Base-by-base conservation (phyloP, 2,329 filamentous ascomycete genomes). In the Lasiodiplodia theobromae region DNA sequence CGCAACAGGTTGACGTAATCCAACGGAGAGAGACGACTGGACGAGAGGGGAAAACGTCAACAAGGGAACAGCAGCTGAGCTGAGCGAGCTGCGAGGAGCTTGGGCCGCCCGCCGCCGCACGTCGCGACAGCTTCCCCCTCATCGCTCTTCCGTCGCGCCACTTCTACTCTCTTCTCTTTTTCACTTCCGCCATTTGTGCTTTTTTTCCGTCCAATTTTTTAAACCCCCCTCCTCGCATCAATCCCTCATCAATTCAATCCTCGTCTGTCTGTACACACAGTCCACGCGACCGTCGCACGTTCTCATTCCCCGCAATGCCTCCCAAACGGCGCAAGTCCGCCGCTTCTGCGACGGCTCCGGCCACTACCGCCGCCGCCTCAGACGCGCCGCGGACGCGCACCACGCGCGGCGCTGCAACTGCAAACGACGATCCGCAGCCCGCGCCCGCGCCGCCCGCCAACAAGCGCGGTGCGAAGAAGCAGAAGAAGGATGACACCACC, bases 321-420 rank as follows among this genome's bases (percentile, higher is more conserved):
- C 69, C 69, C 53, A 70, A 66, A 37, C 65, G 65, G 54, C 57
- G 68, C 68, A 70, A 70, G 58, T 62, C 53, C 37, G 60, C 69
- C 52, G 69, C 66, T 11, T 18, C 67, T 16, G 14, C 68, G 4
- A 44, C 66, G 4, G 40, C 40, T 38, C 38, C 58, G 18, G 38
- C 40, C 40, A 47, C 18, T 21, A 28, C 68, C 3, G 60, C 66
- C n/a, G 56, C 44, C 44, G 37, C 38, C 11, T 31, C 65, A 8
- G 38, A 49, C 54, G 38, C 65, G 11, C 21, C 65, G 54, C 47
- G 34, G 8, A 37, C 54, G 54, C 65, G 65, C 31, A 14, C 65
- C 21, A 57, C 53, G 28, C 65, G 65, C 53, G 65, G n/a, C 38
- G 64, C 18, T 25, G 28, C 47, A 18, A 16, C 49, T 52, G 38